A percentile compares a stretch with the other conserved stretches of the same genome.
Conservation (phyloP, 768 basidiomycete genomes). For the Russula dissimulans region DNA sequence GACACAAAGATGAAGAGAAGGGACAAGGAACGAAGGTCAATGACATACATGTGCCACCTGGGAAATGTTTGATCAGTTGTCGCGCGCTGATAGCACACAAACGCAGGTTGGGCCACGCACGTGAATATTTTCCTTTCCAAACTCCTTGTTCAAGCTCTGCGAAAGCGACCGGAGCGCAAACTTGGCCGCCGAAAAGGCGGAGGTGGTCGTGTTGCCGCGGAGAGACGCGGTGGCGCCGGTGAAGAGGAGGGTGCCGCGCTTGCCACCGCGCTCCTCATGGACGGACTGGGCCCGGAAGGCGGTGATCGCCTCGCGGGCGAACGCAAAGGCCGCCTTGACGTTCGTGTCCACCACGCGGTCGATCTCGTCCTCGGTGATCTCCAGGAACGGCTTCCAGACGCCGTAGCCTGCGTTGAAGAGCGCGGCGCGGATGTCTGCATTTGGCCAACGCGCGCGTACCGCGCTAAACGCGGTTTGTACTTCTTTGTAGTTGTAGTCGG, state of each 20-base stretch:
- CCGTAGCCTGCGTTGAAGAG: slow-evolving; percentile 33
- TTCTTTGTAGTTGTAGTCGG: slow-evolving; percentile 26
- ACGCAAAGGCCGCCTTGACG: slow-evolving; percentile 33
- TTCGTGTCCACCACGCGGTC: slow-evolving; percentile 26
- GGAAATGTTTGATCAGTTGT: not conserved
- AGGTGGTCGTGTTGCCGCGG: slow-evolving; percentile 32
- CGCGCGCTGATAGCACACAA: rapidly evolving
- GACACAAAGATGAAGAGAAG: not conserved
- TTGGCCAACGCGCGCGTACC: slow-evolving; percentile 28
- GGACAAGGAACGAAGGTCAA: not conserved
- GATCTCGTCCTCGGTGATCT: slow-evolving; percentile 31
- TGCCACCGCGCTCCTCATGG: slow-evolving; percentile 24
- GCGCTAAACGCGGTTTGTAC: slow-evolving; percentile 28
- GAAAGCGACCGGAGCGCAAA: slow-evolving; percentile 34
- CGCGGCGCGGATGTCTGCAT: slow-evolving; percentile 31
- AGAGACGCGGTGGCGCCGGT: slow-evolving; percentile 36
- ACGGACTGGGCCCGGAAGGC: slow-evolving; percentile 28
- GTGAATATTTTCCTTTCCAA: slow-evolving; percentile 37
- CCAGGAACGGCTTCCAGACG: slow-evolving; percentile 32
- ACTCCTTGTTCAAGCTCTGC: slow-evolving; percentile 37
- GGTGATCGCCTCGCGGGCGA: slow-evolving; percentile 28
- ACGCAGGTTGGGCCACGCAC: slow-evolving; percentile 20
- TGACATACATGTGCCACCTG: slow-evolving; percentile 6
- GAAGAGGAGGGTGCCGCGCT: slow-evolving; percentile 36
- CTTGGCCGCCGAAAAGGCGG: slow-evolving; percentile 35